Percentiles rank a stretch among this genome's conserved stretches.
phyloP scores from a whole-genome alignment of 2,329 filamentous ascomycete genomes.

The Calonectria pteridis region DNA sequence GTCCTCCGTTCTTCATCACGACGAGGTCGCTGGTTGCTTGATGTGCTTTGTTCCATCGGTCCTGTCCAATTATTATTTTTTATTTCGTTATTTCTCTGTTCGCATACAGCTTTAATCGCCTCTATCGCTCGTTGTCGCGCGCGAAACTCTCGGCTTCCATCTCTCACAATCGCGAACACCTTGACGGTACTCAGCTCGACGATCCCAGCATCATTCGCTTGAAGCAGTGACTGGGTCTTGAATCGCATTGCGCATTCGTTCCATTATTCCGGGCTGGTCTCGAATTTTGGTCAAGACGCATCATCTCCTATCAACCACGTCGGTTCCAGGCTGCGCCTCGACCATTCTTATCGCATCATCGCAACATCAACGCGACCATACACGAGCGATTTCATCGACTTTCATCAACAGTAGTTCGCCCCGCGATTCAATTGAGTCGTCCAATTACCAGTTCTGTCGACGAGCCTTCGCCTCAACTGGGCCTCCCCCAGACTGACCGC shows the following conservation, averaged over 20 bases:
- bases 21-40: slow-evolving; percentile 44
- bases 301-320: slow-evolving; percentile 40
- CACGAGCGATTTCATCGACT: slow-evolving; percentile 15
- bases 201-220: slow-evolving; percentile 56
- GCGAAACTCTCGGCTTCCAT: slow-evolving; percentile 47
- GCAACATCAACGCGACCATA: slow-evolving; percentile 14
- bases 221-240: slow-evolving; percentile 58
- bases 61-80: slow-evolving; percentile 46
- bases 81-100: slow-evolving; percentile 53
- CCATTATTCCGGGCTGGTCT: slow-evolving; percentile 62
- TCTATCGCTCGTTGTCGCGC: slow-evolving; percentile 45
- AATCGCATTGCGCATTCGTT: slow-evolving; percentile 46
- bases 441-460: slow-evolving; percentile 28
- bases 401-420: slow-evolving; percentile 13
- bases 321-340: slow-evolving; percentile 52
- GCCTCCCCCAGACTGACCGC: slow-evolving; percentile 41
- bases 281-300: slow-evolving; percentile 51
- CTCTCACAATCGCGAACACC: slow-evolving; percentile 48
- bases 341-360: slow-evolving; percentile 33
- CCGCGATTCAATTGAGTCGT: slow-evolving; percentile 33
- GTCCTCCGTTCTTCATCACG: slow-evolving; percentile 44
- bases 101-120: slow-evolving; percentile 58
- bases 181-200: slow-evolving; percentile 55
- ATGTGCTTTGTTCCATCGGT: slow-evolving; percentile 42
- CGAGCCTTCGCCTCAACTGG: slow-evolving; percentile 29